phyloP scores from a whole-genome alignment of 1,284 basidiomycete species.

The Marasmius fiardii region DNA sequence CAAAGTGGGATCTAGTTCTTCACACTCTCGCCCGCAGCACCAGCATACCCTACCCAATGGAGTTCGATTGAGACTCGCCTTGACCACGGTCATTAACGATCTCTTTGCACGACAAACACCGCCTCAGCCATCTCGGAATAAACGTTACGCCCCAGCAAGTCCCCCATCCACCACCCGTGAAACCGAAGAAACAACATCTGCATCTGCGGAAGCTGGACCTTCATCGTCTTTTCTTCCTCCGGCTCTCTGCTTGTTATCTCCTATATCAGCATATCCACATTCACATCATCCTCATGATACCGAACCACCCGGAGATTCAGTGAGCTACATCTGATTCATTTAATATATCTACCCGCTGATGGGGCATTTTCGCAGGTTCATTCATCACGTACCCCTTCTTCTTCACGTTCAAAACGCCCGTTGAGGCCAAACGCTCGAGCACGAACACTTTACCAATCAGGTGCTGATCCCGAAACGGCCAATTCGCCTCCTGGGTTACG shows the following conservation, averaged over 20 bases:
- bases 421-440: slow-evolving; percentile 38
- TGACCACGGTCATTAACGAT: slow-evolving; percentile 74
- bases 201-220: slow-evolving; percentile 14
- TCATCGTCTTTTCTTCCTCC: slow-evolving; percentile 18
- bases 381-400: not conserved
- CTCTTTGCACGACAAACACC: slow-evolving; percentile 71
- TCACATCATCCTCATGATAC: not conserved
- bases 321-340: slow-evolving; percentile 10
- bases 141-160: slow-evolving; percentile 29
- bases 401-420: slow-evolving; percentile 12
- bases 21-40: slow-evolving; percentile 28
- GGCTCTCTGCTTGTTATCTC: slow-evolving; percentile 17
- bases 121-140: slow-evolving; percentile 45
- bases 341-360: slow-evolving; percentile 13
- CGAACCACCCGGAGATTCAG: not conserved
- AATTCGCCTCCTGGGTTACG: slow-evolving; percentile 62
- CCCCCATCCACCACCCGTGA: slow-evolving; percentile 15
- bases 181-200: slow-evolving; percentile 16
- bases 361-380: not conserved
- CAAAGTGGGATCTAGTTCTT: slow-evolving; percentile 21
- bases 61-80: slow-evolving; percentile 68
- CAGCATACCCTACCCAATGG: slow-evolving; percentile 73
- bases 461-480: slow-evolving; percentile 58
- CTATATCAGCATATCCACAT: slow-evolving; percentile 16
- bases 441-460: slow-evolving; percentile 51